These are phyloP conservation scores for Fusarium acutatum DNA, from an alignment of 2,329 filamentous ascomycete genomes.

Conservation along the genomic window DNA sequence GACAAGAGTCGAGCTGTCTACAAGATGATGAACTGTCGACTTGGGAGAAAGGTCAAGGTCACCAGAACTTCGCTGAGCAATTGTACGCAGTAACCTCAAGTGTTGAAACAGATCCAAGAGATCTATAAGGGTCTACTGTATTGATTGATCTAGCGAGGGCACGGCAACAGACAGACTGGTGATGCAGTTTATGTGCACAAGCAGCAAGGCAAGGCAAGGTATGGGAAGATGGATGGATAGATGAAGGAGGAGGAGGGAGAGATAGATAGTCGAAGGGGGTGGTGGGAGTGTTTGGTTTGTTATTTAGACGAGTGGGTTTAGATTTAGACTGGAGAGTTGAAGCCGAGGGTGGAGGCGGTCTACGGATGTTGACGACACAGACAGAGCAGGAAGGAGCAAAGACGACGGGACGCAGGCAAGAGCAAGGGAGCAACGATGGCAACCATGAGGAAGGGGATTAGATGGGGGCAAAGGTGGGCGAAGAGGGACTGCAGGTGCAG, in stretches of 20 bases:
- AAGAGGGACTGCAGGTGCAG: constrained; percentile 19
- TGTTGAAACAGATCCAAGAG: constrained; percentile 24
- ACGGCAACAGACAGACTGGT: background rate
- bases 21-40: constrained; percentile 24
- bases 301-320: constrained; percentile 32
- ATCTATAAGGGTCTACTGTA: constrained; percentile 25
- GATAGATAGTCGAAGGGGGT: constrained; percentile 26
- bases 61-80: constrained; percentile 27
- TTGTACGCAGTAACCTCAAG: constrained; percentile 24
- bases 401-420: constrained; percentile 3
- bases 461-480: constrained; percentile 34
- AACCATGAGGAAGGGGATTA: constrained; percentile 31
- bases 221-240: background rate
- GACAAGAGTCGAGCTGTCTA: constrained; percentile 17
- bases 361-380: constrained; percentile 38
- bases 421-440: constrained; percentile 36
- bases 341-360: constrained; percentile 40
- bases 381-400: constrained; percentile 18
- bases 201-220: background rate
- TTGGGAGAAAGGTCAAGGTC: constrained; percentile 26
- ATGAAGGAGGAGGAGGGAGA: constrained; percentile 20
- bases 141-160: constrained; percentile 25
- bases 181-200: constrained; percentile 17
- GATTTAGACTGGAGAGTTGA: constrained; percentile 30
- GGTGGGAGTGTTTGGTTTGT: constrained; percentile 33